phyloP scores from a whole-genome alignment of 2,329 filamentous ascomycete species.

The Lecanoromycetidae sp. region DNA sequence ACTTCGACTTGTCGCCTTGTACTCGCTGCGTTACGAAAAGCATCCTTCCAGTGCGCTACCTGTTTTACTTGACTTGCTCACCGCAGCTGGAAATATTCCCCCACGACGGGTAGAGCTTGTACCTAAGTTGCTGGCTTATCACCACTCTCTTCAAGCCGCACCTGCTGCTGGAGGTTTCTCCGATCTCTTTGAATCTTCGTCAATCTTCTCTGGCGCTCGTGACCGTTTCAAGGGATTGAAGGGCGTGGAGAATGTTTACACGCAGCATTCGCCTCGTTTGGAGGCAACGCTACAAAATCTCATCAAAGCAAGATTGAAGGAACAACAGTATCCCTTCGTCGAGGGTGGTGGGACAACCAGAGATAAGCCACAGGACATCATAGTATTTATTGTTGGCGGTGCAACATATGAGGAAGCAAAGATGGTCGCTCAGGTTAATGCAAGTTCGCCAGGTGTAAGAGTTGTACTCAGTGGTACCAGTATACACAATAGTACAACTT shows the following conservation, averaged over 20 bases:
- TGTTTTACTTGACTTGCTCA: slow-evolving; percentile 74
- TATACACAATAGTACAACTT: slow-evolving; percentile 76
- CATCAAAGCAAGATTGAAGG: slow-evolving; percentile 78
- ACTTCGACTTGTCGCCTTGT: slow-evolving; percentile 80
- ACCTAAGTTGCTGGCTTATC: slow-evolving; percentile 70
- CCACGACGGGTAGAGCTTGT: slow-evolving; percentile 66
- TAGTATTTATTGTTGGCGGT: slow-evolving; percentile 89
- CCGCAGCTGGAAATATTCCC: slow-evolving; percentile 70
- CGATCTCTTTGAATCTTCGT: slow-evolving; percentile 82
- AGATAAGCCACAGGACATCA: slow-evolving; percentile 92
- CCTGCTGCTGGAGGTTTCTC: slow-evolving; percentile 67
- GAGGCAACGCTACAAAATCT: slow-evolving; percentile 82
- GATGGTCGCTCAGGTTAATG: slow-evolving; percentile 89
- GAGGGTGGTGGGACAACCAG: slow-evolving; percentile 75
- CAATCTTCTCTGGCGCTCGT: slow-evolving; percentile 79
- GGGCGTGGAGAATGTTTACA: slow-evolving; percentile 97
- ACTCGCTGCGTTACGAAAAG: slow-evolving; percentile 83
- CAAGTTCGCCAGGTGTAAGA: slow-evolving; percentile 72
- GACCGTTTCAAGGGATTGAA: slow-evolving; percentile 89
- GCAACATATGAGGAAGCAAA: slow-evolving; percentile 96
- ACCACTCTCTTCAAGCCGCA: slow-evolving; percentile 70
- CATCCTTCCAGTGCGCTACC: slow-evolving; percentile 72
- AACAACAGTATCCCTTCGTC: slow-evolving; percentile 84
- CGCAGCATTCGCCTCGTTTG: slow-evolving; percentile 82
- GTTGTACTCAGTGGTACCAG: slow-evolving; percentile 81